Percentiles rank a stretch among this genome's conserved stretches.
Conservation (phyloP, 2,329 filamentous ascomycete species). For the Trichoderma polysporum region DNA sequence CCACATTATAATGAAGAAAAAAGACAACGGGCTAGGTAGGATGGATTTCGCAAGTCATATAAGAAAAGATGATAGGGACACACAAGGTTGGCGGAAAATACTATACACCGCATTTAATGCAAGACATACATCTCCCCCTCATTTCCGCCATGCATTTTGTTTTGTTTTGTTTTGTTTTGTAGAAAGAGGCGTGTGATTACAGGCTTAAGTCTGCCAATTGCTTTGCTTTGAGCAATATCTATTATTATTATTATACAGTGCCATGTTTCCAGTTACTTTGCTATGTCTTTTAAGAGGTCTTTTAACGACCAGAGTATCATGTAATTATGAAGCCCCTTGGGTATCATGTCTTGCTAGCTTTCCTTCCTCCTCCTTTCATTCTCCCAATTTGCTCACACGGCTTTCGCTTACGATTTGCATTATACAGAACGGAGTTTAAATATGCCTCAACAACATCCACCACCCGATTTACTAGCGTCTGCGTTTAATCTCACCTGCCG, state of each 20-base stretch:
- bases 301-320: neutral
- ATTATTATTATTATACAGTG: conserved; percentile 26
- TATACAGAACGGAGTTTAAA: neutral
- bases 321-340: conserved; percentile 22
- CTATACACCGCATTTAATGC: conserved; percentile 33
- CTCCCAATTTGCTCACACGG: neutral
- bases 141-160: neutral
- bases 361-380: neutral
- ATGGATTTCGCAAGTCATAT: conserved; percentile 14
- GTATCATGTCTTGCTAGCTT: conserved; percentile 30
- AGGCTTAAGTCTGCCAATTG: conserved; percentile 17
- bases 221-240: conserved; percentile 36
- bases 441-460: conserved; percentile 49
- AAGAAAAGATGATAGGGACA: conserved; percentile 13
- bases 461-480: conserved; percentile 40
- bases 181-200: neutral
- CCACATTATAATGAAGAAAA: conserved; percentile 26
- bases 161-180: neutral
- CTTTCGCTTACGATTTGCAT: neutral
- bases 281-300: neutral
- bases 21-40: conserved; percentile 16
- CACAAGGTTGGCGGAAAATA: conserved; percentile 25
- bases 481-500: conserved; percentile 48
- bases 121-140: conserved; percentile 28
- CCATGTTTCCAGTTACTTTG: neutral